Evolutionary conservation across 2,329 filamentous ascomycete genomes (phyloP).

Genomic region (Xylaria sp.): DNA sequence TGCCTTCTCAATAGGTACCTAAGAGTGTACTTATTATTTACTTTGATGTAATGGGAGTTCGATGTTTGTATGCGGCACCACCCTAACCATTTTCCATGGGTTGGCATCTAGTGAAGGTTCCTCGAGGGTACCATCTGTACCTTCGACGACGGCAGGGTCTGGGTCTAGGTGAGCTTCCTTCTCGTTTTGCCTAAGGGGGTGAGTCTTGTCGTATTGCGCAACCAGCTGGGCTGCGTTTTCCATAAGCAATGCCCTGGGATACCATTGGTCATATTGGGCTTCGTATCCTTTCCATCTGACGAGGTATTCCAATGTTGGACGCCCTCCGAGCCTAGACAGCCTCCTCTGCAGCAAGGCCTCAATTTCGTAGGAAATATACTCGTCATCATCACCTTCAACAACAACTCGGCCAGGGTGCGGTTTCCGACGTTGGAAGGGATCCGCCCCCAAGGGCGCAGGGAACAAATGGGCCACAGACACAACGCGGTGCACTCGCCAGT

Average conservation of each 20-base stretch:
- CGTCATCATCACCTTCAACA: neutral
- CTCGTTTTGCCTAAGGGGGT: neutral
- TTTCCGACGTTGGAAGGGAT: neutral
- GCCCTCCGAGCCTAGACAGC: neutral
- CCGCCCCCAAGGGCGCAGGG: neutral
- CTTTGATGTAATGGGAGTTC: too few species aligned
- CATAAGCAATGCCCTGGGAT: neutral
- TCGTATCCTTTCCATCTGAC: neutral
- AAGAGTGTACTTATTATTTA: too few species aligned
- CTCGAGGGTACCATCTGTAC: too few species aligned
- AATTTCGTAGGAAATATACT: neutral
- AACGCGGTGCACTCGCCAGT: neutral
- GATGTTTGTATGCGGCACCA: too few species aligned
- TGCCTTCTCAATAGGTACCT: too few species aligned
- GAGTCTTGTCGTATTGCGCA: neutral
- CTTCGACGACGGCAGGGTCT: too few species aligned
- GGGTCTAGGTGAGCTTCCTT: neutral
- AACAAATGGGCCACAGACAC: slow-evolving; percentile 5
- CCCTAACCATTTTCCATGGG: too few species aligned
- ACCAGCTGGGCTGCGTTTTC: neutral
- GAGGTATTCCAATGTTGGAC: neutral
- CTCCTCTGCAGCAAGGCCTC: neutral
- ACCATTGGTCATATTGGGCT: neutral
- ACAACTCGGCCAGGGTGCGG: neutral
- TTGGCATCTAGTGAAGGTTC: too few species aligned